Evolutionary conservation across 2,329 filamentous ascomycete species (phyloP), one percentile per base, ranked within the genome.

Genomic region (Moelleriella libera): DNA sequence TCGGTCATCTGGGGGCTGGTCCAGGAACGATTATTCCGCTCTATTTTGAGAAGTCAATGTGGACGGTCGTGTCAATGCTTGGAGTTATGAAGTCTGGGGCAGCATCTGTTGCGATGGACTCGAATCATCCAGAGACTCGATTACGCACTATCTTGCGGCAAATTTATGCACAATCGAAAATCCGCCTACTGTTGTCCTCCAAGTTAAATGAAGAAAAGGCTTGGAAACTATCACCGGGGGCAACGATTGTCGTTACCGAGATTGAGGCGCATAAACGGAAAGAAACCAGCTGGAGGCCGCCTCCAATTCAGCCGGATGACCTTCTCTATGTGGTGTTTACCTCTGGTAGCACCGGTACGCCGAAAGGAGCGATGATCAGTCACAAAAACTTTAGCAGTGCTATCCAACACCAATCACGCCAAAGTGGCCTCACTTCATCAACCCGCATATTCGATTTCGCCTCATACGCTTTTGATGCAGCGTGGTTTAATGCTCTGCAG

Each of bases 361-460:
- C 57, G 9, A 59, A 59, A 39, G 57, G 57, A 6, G 54, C 53
- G 3, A 48, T 54, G 5, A 50, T 55, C 34, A 52, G 49, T 10
- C 57, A 59, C 28, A 14, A 45, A 4, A 51, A 53, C 45, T 51
- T 57, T 11, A 48, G 49, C 34, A 53, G 47, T 21, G 48, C 54
- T 5, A 48, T 56, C 42, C 41, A 31, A 28, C 52, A 51, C 43
- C 57, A 48, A 41, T 47, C 50, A 5, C 21, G 21, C 7, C 40
- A 32, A 8, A 34, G 43, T 40, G 44, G 47, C 7, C 39, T 47
- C 28, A 21, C 12, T 14, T 29, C 28, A n/a, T 41, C 30, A 10
- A 50, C 50, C 5, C 40, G 52, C 37, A 51, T 52, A 2, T 42
- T 51, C 14, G 46, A 54, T n/a, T 52, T 54, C 44, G 44, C 52